phyloP scores from a whole-genome alignment of 805 yeast genomes.

The Ogataea chonburiensis region DNA sequence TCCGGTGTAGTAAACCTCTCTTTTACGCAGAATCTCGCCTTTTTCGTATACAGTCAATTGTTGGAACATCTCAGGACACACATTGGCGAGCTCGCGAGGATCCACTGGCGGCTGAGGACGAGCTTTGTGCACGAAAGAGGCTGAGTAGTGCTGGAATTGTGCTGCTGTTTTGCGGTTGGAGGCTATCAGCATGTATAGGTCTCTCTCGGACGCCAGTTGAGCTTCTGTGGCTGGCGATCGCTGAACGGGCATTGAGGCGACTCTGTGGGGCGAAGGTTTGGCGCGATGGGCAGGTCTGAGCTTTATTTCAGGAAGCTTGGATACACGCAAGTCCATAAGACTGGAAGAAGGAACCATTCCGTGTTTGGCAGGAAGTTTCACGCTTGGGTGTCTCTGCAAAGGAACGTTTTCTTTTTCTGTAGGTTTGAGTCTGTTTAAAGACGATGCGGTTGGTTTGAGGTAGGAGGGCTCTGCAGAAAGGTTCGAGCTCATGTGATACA shows the following conservation, averaged over 20 bases:
- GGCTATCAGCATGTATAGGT: constrained; percentile 9
- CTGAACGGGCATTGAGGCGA: constrained; percentile 2
- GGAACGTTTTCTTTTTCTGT: constrained; percentile 23
- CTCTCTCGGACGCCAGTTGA: constrained; percentile 10
- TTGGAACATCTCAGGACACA: constrained; percentile 22
- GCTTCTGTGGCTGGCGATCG: constrained; percentile 1
- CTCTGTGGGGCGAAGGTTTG: not conserved
- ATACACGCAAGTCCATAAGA: constrained; percentile 2
- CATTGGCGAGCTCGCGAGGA: constrained; percentile 19
- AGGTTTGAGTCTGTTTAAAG: constrained; percentile 12
- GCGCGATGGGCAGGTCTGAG: not conserved
- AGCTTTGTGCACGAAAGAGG: not conserved
- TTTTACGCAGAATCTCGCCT: constrained; percentile 54
- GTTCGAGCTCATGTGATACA: constrained; percentile 11
- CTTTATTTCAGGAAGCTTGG: constrained; percentile 13
- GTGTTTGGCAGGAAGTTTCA: constrained; percentile 2
- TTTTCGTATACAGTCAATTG: constrained; percentile 53
- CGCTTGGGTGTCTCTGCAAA: constrained; percentile 1
- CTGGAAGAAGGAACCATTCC: constrained; percentile 11
- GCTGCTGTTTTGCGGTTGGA: constrained; percentile 8
- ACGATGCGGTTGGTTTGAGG: constrained; percentile 23
- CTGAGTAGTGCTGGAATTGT: constrained; percentile 11
- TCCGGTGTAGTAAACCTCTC: constrained; percentile 53
- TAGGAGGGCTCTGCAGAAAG: constrained; percentile 19
- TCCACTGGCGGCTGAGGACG: constrained; percentile 7